Base-by-base conservation (phyloP, 1,139 yeast genomes). In the Scheffersomyces quercinus region DNA sequence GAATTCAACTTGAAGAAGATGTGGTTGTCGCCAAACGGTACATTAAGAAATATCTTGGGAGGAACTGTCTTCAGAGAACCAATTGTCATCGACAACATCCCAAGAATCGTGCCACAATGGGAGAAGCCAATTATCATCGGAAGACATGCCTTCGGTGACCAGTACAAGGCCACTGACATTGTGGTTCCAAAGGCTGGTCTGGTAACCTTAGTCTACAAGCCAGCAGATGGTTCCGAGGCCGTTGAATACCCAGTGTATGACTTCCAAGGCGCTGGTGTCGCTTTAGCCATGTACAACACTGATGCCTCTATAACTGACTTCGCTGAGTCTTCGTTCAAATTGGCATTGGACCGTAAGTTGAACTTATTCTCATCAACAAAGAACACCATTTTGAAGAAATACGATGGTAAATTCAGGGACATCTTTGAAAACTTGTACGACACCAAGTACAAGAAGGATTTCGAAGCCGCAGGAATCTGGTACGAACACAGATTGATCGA, bases 1-100 rank as follows among this genome's bases (percentile, higher is more conserved):
- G 95, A 86, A 61, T 86, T 85, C 60, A 72, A 76, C 41, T 73
- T 86, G 64, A 83, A 84, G 64, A 82, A 86, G 63, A 86, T 86
- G 95, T 86, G 93, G 93, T 76, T 82, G 48, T 85, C 91, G 13
- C 95, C 95, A 54, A 86, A 86, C 62, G 95, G 95, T 52, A 86
- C 95, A 31, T 84, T 86, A 58, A 78, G 95, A 73, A 86, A 86
- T 65, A 84, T 86, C 48, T 68, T 86, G 46, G 88, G 88, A 36
- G 95, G 95, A 53, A 86, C 95, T 36, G 95, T 86, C 39, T 86
- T 86, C 70, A 78, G 95, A 68, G 95, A 86, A 66, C 88, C 90
- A 43, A 86, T 86, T 59, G 85, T 86, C 45, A 85, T 86, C 54
- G 85, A 85, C 49, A 76, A 85, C 56, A 81, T 86, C 51, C 95